Evolutionary conservation across 2,329 filamentous ascomycete species (phyloP), one percentile per base, ranked within the genome.

Genomic region (Colletotrichum gigasporum): DNA sequence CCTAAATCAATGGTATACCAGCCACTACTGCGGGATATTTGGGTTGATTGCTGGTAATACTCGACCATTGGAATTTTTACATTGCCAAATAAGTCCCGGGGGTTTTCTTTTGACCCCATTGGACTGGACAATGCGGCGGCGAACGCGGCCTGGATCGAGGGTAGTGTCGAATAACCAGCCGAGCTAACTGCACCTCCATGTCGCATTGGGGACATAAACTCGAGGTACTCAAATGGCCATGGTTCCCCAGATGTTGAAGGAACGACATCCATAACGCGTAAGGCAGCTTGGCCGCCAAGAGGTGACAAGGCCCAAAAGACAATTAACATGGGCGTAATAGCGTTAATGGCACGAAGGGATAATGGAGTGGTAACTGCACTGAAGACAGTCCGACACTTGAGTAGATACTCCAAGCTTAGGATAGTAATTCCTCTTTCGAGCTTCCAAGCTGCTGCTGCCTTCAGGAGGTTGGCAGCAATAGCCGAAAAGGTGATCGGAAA

Each of bases 51-150:
- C 16, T 11, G 2, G 30, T 41, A 53, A 16, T 34, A 14, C 18
- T 61, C 57, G 10, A 61, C 6, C 48, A 61, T 47, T 1, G 48
- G 57, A 5, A 61, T 54, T 20, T 61, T 61, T 7, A 54, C 30
- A 12, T 61, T 61, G 39, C 57, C 41, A 22, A 54, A 61, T n/a
- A 39, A 5, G 20, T 61, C 48, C 18, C 37, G 57, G 3, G 57
- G 48, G 0, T 20, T 22, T 14, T 5, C 28, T 8, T 61, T 61
- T 18, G 54, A n/a, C 0, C 34, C 35, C 1, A 20, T 41, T 7
- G 56, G 56, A 6, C 26, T 52, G 9, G 47, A 52, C 0, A 60
- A 6, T 7, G 56, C 56, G 1, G 39, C 24, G 11, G 34, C 34
- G 2, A 60, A 60, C 0, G 47, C 37, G 2, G 47, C 48, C 11